Conservation (phyloP, 2,329 filamentous ascomycete species). For the Aspergillus caelatus region DNA sequence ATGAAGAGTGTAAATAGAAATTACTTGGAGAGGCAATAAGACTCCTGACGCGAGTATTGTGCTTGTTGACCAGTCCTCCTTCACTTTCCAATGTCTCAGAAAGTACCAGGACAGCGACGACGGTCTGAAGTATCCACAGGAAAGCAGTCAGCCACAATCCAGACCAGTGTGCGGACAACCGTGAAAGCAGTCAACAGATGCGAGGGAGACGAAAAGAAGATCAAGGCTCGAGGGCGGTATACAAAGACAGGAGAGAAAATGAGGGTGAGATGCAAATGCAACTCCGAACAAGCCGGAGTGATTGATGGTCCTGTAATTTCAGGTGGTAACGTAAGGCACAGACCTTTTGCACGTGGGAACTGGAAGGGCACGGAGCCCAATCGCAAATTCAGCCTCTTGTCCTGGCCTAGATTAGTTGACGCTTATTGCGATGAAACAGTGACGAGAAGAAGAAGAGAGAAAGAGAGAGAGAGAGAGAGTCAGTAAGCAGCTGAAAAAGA, state of each 20-base stretch:
- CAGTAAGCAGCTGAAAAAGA: not conserved
- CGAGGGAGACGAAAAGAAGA: conserved; percentile 5
- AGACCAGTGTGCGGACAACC: not conserved
- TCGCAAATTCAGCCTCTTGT: not conserved
- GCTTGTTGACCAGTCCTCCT: not conserved
- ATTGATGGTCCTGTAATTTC: conserved; percentile 9
- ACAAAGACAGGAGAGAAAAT: conserved; percentile 5
- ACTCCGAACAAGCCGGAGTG: conserved; percentile 5
- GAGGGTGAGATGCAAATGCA: not conserved
- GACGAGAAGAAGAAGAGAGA: not conserved
- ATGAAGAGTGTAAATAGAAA: not conserved
- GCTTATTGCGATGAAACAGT: not conserved
- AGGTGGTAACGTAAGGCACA: conserved; percentile 3
- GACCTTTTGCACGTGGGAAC: conserved; percentile 5
- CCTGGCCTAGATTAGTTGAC: not conserved
- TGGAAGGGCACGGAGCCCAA: conserved; percentile 6
- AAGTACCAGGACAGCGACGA: not conserved
- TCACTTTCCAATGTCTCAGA: not conserved
- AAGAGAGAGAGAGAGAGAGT: not conserved
- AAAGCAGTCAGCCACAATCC: not conserved
- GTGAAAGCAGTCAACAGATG: not conserved
- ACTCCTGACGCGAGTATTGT: not conserved
- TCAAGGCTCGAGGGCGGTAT: conserved; percentile 11
- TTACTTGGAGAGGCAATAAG: not conserved
- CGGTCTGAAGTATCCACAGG: not conserved